Evolutionary conservation across 306 rosid species (phyloP), one percentile per base, ranked within the genome.

Genomic region (Begonia fuchsioides): DNA sequence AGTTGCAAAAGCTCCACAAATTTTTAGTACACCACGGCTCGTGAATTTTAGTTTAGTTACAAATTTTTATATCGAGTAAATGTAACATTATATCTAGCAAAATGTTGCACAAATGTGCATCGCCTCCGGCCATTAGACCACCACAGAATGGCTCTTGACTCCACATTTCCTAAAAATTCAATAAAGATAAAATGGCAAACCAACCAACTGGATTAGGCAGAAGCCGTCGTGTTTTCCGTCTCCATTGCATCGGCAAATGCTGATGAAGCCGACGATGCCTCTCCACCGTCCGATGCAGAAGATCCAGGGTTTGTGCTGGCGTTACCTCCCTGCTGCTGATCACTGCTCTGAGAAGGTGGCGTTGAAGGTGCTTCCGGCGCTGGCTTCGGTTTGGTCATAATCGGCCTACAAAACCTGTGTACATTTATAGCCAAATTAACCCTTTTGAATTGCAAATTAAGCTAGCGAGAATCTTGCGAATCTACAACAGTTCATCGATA

Each of bases 341-440:
- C 76, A 18, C 67, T 19, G 10, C 65, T 62, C 52, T 77, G 70
- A 48, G 79, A 57, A 15, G 80, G 63, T 3, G 84, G 78, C 55
- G 77, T 58, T 63, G 74, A 56, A 2, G 86, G 74, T n/a, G 79
- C 35, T 50, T 70, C 79, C 0, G 94, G 78, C 17, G 71, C 74
- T 43, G 98, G 95, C 57, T 61, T 90, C 19, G 94, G 95, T 69
- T 81, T 90, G 1, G 49, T 81, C 98, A 90, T 81, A 38, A 90
- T 64, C 0, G 98, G 95, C 68, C 81, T 90, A 51, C 96, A 78
- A 46, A 75, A 72, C 77, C 94, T 81, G 60, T 61, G 35, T 5
- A 26, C 35, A 26, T 26, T 26, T n/a, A n/a, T n/a, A 4, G 7
- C 35, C 35, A 26, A 26, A 3, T 26, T 26, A 26, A 26, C 35